Evolutionary conservation across 2,329 filamentous ascomycete species (phyloP).

Genomic region (Coniochaeta ligniaria): DNA sequence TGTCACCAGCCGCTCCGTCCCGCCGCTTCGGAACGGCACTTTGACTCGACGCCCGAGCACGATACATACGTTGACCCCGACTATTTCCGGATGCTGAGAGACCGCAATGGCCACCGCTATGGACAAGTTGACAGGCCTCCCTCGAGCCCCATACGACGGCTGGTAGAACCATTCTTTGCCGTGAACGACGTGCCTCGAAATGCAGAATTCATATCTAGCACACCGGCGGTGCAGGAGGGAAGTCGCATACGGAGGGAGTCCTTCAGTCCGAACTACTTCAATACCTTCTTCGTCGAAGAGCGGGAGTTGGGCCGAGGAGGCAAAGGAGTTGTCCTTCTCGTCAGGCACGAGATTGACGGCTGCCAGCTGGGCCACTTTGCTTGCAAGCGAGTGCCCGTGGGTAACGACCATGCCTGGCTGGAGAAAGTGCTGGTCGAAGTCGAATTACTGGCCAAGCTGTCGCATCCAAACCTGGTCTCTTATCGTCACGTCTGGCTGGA

Average conservation of each 20-base stretch:
- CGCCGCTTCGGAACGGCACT: slow-evolving; percentile 41
- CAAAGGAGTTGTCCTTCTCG: slow-evolving; percentile 90
- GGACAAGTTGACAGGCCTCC: slow-evolving; percentile 36
- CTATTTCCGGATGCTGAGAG: slow-evolving; percentile 90
- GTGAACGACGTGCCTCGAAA: slow-evolving; percentile 22
- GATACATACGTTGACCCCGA: slow-evolving; percentile 79
- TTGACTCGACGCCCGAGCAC: slow-evolving; percentile 34
- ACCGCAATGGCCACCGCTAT: slow-evolving; percentile 29
- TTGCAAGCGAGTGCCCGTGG: slow-evolving; percentile 93
- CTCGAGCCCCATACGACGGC: slow-evolving; percentile 46
- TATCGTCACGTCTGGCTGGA: slow-evolving; percentile 98
- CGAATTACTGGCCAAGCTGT: slow-evolving; percentile 82
- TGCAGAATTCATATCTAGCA: slow-evolving; percentile 47
- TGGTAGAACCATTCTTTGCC: slow-evolving; percentile 36
- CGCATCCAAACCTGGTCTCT: slow-evolving; percentile 90
- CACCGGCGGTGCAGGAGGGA: slow-evolving; percentile 34
- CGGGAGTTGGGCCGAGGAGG: slow-evolving; percentile 80
- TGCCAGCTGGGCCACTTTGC: slow-evolving; percentile 86
- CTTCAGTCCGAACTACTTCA: slow-evolving; percentile 89
- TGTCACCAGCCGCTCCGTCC: slow-evolving; percentile 67
- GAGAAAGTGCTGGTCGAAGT: slow-evolving; percentile 93
- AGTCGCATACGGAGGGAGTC: slow-evolving; percentile 78
- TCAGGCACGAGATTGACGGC: slow-evolving; percentile 84
- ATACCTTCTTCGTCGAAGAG: slow-evolving; percentile 87
- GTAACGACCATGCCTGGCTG: slow-evolving; percentile 90